Base-by-base conservation (phyloP, 352 stramenopile genomes). In the Globisporangium camurandrum region DNA sequence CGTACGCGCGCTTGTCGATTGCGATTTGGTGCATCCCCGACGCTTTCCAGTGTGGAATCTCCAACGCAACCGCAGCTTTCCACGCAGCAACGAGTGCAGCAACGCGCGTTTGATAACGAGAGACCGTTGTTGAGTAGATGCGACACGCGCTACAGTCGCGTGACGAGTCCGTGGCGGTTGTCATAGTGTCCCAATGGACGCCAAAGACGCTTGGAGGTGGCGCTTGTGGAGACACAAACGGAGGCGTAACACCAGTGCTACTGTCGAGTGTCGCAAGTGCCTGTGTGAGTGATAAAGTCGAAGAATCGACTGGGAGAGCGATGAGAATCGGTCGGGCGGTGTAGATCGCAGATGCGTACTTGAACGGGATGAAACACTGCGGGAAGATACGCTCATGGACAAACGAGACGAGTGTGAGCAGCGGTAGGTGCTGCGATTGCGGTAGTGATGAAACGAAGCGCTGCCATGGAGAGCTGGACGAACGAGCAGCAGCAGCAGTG, bases 151-250 rank as follows among this genome's bases (percentile, higher is more conserved):
- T 55, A 50, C 67, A 77, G 37, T 51, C 17, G 77, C 57, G 45
- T 59, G 57, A 17, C 3, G 64, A 67, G 4, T 44, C n/a, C 19
- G 56, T 16, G 24, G 70, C 53, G 38, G 76, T 54, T 23, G 59
- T 46, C 69, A 81, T 81, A 19, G 77, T 81, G 51, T 81, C 69
- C 69, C 69, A 81, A 46, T 81, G 69, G n/a, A 81, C 61, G n/a
- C 69, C 69, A 59, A 81, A 81, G 11, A 81, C 57, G 3, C 66
- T 77, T 44, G 69, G 68, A 26, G 75, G 24, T 2, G 36, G 36
- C 26, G 62, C 52, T 12, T 59, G 50, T 27, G 65, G 54, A 4
- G 38, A 8, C 7, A 49, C 50, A 33, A 64, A 55, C 9, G 40
- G 39, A 1, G 46, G 46, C 23, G 45, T 46, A 36, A 55, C 56